These are phyloP conservation scores for Solanum lycopersicoides DNA, from an alignment of 257 asterid genomes.

Conservation along the genomic window DNA sequence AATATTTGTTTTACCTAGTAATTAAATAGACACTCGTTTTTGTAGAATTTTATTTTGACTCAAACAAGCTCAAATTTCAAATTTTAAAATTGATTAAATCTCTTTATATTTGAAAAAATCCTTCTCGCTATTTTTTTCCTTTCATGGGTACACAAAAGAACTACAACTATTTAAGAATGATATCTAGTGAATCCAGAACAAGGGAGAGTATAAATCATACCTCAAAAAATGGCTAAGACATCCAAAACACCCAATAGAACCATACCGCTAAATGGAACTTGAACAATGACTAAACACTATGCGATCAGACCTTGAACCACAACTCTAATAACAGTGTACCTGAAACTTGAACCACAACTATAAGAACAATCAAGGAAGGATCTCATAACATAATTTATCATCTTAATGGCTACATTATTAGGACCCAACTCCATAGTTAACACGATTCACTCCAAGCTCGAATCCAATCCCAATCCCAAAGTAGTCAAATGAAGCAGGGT, in stretches of 20 bases:
- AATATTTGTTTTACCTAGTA: too few relatives aligned
- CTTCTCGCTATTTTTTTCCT: too few relatives aligned
- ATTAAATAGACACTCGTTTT: too few relatives aligned
- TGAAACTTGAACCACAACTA: background rate
- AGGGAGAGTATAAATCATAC: background rate
- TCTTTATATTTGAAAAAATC: too few relatives aligned
- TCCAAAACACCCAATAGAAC: too few relatives aligned
- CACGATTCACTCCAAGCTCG: background rate
- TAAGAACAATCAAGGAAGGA: background rate
- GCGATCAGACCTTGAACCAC: background rate
- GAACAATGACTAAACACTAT: background rate
- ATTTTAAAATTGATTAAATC: too few relatives aligned
- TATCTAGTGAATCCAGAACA: background rate
- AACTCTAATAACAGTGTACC: background rate
- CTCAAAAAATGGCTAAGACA: too few relatives aligned
- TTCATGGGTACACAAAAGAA: background rate
- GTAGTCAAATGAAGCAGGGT: background rate
- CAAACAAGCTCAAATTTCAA: too few relatives aligned
- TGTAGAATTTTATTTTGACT: too few relatives aligned
- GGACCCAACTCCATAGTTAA: background rate
- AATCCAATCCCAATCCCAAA: background rate
- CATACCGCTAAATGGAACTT: too few relatives aligned
- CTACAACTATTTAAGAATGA: background rate
- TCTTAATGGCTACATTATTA: background rate
- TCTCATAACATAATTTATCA: background rate